These are phyloP conservation scores for Colletotrichum eleusines DNA, from an alignment of 2,329 filamentous ascomycete species.

Conservation along the genomic window DNA sequence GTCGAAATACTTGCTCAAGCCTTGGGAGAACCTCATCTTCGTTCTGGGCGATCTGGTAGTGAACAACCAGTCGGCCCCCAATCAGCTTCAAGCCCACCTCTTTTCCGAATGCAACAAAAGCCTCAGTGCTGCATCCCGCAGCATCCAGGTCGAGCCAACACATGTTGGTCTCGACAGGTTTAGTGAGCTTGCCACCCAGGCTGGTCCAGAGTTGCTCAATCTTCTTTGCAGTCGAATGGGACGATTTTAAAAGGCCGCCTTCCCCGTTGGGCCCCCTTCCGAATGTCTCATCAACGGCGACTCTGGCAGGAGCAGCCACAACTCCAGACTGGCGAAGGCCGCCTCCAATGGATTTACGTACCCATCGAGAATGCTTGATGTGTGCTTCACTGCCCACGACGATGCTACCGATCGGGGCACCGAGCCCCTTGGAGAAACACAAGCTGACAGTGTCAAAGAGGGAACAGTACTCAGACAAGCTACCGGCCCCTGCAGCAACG, in stretches of 20 bases:
- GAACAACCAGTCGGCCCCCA: conserved; percentile 59
- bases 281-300: conserved; percentile 70
- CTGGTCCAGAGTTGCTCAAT: conserved; percentile 78
- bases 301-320: conserved; percentile 76
- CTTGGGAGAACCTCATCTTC: conserved; percentile 69
- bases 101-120: conserved; percentile 55
- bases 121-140: conserved; percentile 59
- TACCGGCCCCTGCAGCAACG: conserved; percentile 76
- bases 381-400: conserved; percentile 65
- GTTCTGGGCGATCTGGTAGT: conserved; percentile 72
- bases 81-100: conserved; percentile 58
- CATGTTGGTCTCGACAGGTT: conserved; percentile 91
- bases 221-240: conserved; percentile 72
- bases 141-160: conserved; percentile 82
- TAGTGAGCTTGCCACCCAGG: conserved; percentile 75
- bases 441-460: conserved; percentile 81
- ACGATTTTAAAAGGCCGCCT: conserved; percentile 69
- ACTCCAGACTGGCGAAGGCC: conserved; percentile 80
- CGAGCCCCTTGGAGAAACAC: conserved; percentile 86
- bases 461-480: conserved; percentile 73
- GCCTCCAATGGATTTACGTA: conserved; percentile 80
- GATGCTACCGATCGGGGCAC: conserved; percentile 83
- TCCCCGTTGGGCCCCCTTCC: conserved; percentile 52
- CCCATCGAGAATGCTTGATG: conserved; percentile 56
- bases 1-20: conserved; percentile 67